Evolutionary conservation across 1,139 yeast genomes (phyloP).

Genomic region (Tardiomyces digboiensis): DNA sequence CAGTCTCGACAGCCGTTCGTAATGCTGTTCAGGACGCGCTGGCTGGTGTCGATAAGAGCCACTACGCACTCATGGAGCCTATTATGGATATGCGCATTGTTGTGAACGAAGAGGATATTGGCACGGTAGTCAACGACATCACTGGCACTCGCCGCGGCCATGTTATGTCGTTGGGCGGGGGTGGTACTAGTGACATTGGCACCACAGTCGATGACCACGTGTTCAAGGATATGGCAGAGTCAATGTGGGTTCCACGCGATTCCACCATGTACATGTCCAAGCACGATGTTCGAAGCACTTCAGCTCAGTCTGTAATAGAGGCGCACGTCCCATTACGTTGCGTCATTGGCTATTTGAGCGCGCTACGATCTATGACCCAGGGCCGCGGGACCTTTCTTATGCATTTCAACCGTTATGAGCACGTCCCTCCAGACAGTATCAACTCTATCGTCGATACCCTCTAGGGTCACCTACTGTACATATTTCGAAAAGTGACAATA

Average conservation of each 20-base stretch:
- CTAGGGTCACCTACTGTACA: not conserved
- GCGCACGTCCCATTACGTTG: constrained; percentile 82
- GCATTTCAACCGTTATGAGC: constrained; percentile 65
- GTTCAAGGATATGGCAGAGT: constrained; percentile 20
- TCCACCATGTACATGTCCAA: constrained; percentile 31
- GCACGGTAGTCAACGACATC: constrained; percentile 75
- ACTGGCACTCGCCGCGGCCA: constrained; percentile 63
- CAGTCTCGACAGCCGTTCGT: constrained; percentile 38
- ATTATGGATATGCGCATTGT: constrained; percentile 70
- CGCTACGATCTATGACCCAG: constrained; percentile 73
- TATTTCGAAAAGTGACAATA: too few relatives aligned
- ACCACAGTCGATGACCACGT: constrained; percentile 7
- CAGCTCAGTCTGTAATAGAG: constrained; percentile 33
- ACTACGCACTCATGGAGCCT: constrained; percentile 68
- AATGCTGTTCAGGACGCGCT: constrained; percentile 34
- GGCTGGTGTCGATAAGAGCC: constrained; percentile 16
- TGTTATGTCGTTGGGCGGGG: constrained; percentile 39
- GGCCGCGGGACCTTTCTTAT: constrained; percentile 83
- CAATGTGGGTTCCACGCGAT: constrained; percentile 30
- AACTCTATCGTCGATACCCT: not conserved
- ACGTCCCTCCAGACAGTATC: constrained; percentile 13
- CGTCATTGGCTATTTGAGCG: constrained; percentile 82
- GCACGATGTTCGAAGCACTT: constrained; percentile 21
- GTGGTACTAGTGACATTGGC: constrained; percentile 14
- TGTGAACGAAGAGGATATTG: constrained; percentile 61